These are phyloP conservation scores for Dispira simplex DNA, from an alignment of 192 early-diverging fungal species.

Conservation along the genomic window DNA sequence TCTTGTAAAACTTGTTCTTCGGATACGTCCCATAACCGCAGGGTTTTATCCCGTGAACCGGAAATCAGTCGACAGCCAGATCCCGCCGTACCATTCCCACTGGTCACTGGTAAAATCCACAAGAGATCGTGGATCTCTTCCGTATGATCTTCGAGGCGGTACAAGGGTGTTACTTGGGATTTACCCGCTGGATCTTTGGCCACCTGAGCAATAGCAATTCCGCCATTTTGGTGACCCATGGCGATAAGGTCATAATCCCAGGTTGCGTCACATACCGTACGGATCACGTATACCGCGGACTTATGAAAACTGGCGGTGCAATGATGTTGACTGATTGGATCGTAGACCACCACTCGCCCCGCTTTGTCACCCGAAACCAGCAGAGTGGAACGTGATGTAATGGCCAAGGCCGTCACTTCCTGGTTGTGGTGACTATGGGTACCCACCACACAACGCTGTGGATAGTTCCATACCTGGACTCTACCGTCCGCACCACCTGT, in stretches of 20 bases:
- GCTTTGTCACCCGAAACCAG: slow-evolving; percentile 5
- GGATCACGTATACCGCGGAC: slow-evolving; percentile 3
- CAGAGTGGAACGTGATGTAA: background rate
- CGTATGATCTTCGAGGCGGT: slow-evolving; percentile 3
- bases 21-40: slow-evolving; percentile 1
- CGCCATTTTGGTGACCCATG: slow-evolving; percentile 3
- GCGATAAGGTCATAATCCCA: background rate
- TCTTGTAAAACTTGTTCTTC: background rate
- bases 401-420: background rate
- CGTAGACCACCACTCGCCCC: background rate
- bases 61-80: background rate
- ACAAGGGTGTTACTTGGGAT: background rate
- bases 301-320: background rate
- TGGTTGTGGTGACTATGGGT: background rate
- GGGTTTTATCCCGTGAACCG: slow-evolving; percentile 6
- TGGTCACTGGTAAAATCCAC: background rate
- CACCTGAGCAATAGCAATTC: background rate
- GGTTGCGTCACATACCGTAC: background rate
- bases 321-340: no score
- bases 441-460: background rate
- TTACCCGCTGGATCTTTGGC: background rate
- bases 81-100: no score
- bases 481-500: background rate
- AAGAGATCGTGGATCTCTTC: slow-evolving; percentile 10
- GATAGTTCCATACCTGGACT: background rate